Evolutionary conservation across 108 stramenopile genomes (phyloP).

Genomic region (Nannochloropsis gaditana): DNA sequence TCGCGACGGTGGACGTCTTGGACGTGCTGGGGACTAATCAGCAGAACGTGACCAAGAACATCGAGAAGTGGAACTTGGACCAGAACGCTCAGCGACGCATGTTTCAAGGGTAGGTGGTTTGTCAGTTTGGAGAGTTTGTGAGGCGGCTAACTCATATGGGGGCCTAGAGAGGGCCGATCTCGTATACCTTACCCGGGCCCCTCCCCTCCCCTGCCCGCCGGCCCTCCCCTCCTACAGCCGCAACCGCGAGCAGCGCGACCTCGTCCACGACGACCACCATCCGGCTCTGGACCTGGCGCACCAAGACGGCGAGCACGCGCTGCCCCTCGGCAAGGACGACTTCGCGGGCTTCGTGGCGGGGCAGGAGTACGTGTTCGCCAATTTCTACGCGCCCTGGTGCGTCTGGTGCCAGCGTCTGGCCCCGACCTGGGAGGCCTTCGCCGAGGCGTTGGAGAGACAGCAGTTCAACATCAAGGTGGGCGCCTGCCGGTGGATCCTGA

Average conservation of each 20-base stretch:
- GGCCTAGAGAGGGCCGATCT: not conserved
- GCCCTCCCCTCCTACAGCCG: constrained; percentile 56
- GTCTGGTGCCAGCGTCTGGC: constrained; percentile 87
- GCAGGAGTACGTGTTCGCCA: constrained; percentile 35
- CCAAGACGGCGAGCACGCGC: constrained; percentile 49
- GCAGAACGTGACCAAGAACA: constrained; percentile 88
- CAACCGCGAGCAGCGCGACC: constrained; percentile 72
- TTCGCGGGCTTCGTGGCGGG: constrained; percentile 34
- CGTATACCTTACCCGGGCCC: not conserved
- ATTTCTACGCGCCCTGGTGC: constrained; percentile 88
- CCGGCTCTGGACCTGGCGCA: constrained; percentile 62
- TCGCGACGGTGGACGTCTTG: constrained; percentile 53
- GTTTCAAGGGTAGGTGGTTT: constrained; percentile 30
- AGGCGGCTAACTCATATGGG: not conserved
- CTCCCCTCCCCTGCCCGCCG: not conserved
- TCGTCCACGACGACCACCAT: constrained; percentile 62
- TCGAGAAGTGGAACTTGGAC: constrained; percentile 83
- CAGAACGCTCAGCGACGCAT: constrained; percentile 55
- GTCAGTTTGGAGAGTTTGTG: not conserved
- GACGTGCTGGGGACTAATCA: constrained; percentile 74
- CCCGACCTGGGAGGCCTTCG: constrained; percentile 76
- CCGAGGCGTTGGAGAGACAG: constrained; percentile 63
- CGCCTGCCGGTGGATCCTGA: not conserved
- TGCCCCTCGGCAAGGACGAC: constrained; percentile 32
- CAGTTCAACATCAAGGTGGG: constrained; percentile 40